phyloP scores from a whole-genome alignment of 768 basidiomycete species.

The Clavaria fumosa region DNA sequence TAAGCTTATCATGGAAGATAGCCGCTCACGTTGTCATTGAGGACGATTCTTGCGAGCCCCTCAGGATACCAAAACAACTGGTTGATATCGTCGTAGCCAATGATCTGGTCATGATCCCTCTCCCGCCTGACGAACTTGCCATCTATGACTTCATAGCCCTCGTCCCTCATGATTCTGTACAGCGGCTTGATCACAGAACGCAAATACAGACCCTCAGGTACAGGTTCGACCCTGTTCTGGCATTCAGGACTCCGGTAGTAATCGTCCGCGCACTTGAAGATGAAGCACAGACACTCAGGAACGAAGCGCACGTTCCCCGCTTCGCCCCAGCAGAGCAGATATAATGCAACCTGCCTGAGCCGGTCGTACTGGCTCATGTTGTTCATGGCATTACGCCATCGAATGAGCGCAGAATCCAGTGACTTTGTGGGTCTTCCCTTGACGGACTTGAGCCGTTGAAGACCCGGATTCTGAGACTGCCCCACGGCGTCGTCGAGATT shows the following conservation, averaged over 20 bases:
- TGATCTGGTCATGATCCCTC: slow-evolving; percentile 88
- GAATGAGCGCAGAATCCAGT: slow-evolving; percentile 82
- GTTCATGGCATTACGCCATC: slow-evolving; percentile 98
- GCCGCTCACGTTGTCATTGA: slow-evolving; percentile 66
- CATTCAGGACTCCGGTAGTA: slow-evolving; percentile 98
- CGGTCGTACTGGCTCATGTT: slow-evolving; percentile 99
- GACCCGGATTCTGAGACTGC: slow-evolving; percentile 83
- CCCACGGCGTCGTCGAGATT: slow-evolving; percentile 99
- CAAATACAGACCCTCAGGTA: slow-evolving; percentile 89
- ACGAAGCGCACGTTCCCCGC: slow-evolving; percentile 95
- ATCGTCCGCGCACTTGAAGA: slow-evolving; percentile 99
- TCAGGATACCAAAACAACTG: slow-evolving; percentile 99
- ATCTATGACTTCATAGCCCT: slow-evolving; percentile 90
- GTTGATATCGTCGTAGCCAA: slow-evolving; percentile 99
- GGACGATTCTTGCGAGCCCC: slow-evolving; percentile 83
- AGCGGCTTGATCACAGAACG: slow-evolving; percentile 85
- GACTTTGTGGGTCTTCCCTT: slow-evolving; percentile 57
- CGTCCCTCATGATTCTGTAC: slow-evolving; percentile 92
- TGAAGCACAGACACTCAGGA: slow-evolving; percentile 95
- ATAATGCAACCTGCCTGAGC: slow-evolving; percentile 90
- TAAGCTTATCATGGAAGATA: not conserved
- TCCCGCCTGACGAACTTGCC: slow-evolving; percentile 91
- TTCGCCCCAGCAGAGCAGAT: slow-evolving; percentile 96
- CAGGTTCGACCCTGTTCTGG: slow-evolving; percentile 84
- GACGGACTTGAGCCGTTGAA: slow-evolving; percentile 76